Base-by-base conservation (phyloP, 164 flowering plant genomes). In the Magnolia kwangsiensis region DNA sequence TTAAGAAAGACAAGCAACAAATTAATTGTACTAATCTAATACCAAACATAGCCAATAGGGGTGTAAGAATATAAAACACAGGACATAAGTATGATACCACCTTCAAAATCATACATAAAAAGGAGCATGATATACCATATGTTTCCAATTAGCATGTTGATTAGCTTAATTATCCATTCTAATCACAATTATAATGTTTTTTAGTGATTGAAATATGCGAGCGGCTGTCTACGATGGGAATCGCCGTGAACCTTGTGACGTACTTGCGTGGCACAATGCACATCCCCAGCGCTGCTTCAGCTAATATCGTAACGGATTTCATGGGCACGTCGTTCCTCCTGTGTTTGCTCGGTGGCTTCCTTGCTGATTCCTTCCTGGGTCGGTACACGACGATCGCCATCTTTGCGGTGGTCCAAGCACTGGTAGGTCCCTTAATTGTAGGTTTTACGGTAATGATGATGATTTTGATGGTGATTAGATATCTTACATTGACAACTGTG, bases 211-310 rank as follows among this genome's bases (percentile, higher is more conserved):
- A 95, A 81, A 73, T 90, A 67, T 82, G 87, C 61, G 98, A 96
- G 82, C 89, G 98, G 87, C 91, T 96, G 0, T 87, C 98, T 7
- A 91, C 98, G 0, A 91, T 96, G 92, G 99, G 96, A 75, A 93
- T 96, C 67, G 97, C 95, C 21, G 98, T 96, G 71, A 96, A 96
- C 83, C 85, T 95, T 7, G 98, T 95, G 82, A 95, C 98, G 13
- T 96, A 93, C 82, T 78, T 96, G 78, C 73, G 59, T 50, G 90
- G 90, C 27, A 90, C 94, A 11, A 89, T 96, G 97, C 98, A 92
- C 81, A 84, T 92, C 10, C 89, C 94, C 0, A 93, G 96, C 73
- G 80, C 97, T 18, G 82, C 88, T 19, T 87, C 99, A 3, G 97
- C 98, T n/a, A 93, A 90, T 55, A 85, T 81, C 9, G 98, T 96